Conservation (phyloP, 2,329 filamentous ascomycete genomes). For the Diaporthe capsici region DNA sequence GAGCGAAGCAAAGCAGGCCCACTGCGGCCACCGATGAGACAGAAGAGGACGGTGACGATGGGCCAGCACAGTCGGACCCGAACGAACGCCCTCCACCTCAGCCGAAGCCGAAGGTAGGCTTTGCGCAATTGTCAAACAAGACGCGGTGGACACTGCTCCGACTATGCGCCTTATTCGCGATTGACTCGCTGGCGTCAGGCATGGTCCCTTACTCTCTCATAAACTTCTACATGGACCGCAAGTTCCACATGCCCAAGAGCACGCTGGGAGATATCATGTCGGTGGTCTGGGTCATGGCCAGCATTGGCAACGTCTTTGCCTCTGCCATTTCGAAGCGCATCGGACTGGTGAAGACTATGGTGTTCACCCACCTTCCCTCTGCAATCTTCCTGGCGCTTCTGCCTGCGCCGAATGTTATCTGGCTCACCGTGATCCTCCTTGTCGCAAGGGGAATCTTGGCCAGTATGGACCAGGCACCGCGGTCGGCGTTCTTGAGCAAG, state of each 20-base stretch:
- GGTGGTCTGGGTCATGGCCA: slow-evolving; percentile 65
- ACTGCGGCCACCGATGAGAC: slow-evolving; percentile 47
- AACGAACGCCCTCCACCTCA: neutral
- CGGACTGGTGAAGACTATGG: slow-evolving; percentile 81
- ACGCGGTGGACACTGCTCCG: slow-evolving; percentile 58
- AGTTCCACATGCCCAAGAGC: slow-evolving; percentile 59
- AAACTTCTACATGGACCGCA: slow-evolving; percentile 41
- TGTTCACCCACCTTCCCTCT: slow-evolving; percentile 80
- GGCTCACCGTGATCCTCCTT: slow-evolving; percentile 70
- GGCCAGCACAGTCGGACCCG: slow-evolving; percentile 10
- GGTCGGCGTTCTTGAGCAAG: slow-evolving; percentile 77
- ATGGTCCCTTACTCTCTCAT: slow-evolving; percentile 66
- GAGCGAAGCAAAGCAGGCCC: slow-evolving; percentile 38
- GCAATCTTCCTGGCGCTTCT: slow-evolving; percentile 76
- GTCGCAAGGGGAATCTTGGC: slow-evolving; percentile 73
- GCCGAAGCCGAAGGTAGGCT: slow-evolving; percentile 35
- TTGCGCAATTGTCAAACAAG: slow-evolving; percentile 18
- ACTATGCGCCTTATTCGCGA: slow-evolving; percentile 75
- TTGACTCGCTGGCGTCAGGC: slow-evolving; percentile 80
- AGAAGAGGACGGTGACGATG: slow-evolving; percentile 47
- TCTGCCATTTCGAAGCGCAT: slow-evolving; percentile 68
- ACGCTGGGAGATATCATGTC: slow-evolving; percentile 69
- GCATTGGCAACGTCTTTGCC: slow-evolving; percentile 65
- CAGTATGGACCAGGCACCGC: slow-evolving; percentile 80
- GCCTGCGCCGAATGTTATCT: slow-evolving; percentile 66